Percentiles rank a stretch among this genome's conserved stretches.
These are phyloP conservation scores for Porcisia hertigi DNA, from an alignment of 208 protist genomes.

Conservation along the genomic window DNA sequence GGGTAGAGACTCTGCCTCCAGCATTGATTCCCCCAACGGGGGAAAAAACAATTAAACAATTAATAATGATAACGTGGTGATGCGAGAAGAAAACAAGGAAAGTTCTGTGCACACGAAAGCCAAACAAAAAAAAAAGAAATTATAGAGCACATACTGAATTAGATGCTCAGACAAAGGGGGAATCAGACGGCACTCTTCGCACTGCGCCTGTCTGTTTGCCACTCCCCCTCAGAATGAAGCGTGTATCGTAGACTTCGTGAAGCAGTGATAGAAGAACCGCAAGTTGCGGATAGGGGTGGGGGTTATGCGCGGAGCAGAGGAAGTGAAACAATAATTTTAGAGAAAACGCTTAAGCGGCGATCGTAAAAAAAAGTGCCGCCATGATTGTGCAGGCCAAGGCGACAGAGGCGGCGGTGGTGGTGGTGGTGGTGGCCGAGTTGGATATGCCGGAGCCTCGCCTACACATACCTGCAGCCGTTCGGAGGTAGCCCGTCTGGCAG, in stretches of 20 bases:
- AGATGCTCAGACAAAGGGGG: background rate
- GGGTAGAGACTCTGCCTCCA: background rate
- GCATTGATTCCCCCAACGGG: background rate
- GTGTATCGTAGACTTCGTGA: background rate
- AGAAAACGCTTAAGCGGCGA: background rate
- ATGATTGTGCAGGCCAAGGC: background rate
- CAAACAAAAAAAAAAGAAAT: background rate
- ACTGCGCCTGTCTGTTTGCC: background rate
- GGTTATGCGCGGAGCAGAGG: background rate
- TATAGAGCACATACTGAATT: no score
- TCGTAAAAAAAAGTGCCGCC: background rate
- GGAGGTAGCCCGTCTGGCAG: constrained; percentile 1
- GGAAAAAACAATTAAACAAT: no score
- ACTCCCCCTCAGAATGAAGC: background rate
- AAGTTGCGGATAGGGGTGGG: background rate
- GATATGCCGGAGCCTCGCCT: no score
- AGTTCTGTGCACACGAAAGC: background rate
- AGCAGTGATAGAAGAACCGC: no score
- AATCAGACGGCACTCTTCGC: background rate
- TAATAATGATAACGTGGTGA: background rate
- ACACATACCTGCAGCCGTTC: background rate
- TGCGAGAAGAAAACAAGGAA: background rate
- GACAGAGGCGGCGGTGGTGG: background rate
- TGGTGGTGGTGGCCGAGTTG: background rate
- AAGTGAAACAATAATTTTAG: background rate